Base-by-base conservation (phyloP, 305 asterid genomes). In the Lippia alba region DNA sequence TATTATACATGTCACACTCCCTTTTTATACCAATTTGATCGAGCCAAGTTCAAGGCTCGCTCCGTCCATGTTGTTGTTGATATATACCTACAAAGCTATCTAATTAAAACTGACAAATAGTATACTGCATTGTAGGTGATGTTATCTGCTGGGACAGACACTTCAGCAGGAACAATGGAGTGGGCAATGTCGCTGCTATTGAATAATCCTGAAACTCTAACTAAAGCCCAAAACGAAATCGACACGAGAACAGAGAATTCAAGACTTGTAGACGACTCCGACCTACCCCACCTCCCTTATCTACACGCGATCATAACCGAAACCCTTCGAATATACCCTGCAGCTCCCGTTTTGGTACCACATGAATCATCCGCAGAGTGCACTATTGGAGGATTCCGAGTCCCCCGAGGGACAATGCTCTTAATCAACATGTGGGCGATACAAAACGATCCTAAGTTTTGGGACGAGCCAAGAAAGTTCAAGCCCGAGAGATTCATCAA, bases 401-500 rank as follows among this genome's bases (percentile, higher is more conserved):
- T 91, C 16, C 96, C 97, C 0, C 32, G 67, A 1, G 81, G 83
- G 19, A 85, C 97, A 0, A 91, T 91, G 92, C 48, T 91, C 56
- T 6, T 91, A 10, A 89, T 88, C 6, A 88, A 91, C 62, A 15
- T 64, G 14, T 91, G 90, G 86, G 84, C 89, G 44, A 87, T 91
- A 50, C 97, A 91, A 0, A 84, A 85, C 30, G 92, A 91, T 67
- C 85, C 88, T 4, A 81, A 81, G 60, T 32, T 70, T 8, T 88
- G 94, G 94, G 85, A 82, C 0, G 82, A 88, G 1, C 86, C 88
- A 2, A 48, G 48, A 6, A 77, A 77, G 49, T 91, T 91, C 70
- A 83, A 71, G 69, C 97, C 97, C 0, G 94, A 91, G 71, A 82
- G 96, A 56, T 91, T 91, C 17, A 82, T 82, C 64, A 81, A 81